phyloP scores from a whole-genome alignment of 768 basidiomycete species.

The Amanita polypyramis region DNA sequence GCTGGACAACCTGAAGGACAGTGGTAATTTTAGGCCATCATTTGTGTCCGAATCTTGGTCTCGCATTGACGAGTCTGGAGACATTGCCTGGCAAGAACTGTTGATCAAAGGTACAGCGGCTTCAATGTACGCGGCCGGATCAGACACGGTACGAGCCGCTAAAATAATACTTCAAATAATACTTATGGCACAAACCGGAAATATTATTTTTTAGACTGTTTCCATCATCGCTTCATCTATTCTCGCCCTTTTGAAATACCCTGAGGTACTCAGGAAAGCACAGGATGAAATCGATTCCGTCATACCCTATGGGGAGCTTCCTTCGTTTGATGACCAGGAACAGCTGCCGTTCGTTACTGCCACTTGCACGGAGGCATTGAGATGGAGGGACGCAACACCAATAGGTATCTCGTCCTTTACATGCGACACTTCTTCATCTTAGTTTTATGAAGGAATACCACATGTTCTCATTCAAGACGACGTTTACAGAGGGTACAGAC shows the following conservation, averaged over 20 bases:
- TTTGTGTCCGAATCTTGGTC: slow-evolving; percentile 12
- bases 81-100: slow-evolving; percentile 11
- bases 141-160: slow-evolving; percentile 11
- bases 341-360: slow-evolving; percentile 22
- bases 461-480: slow-evolving; percentile 21
- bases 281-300: slow-evolving; percentile 25
- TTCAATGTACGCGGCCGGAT: slow-evolving; percentile 16
- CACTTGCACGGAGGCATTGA: slow-evolving; percentile 18
- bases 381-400: slow-evolving; percentile 18
- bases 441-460: slow-evolving; percentile 14
- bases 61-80: slow-evolving; percentile 7
- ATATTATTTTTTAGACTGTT: slow-evolving; percentile 14
- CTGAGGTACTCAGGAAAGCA: slow-evolving; percentile 20
- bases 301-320: slow-evolving; percentile 20
- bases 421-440: neutral
- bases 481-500: slow-evolving; percentile 19
- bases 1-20: slow-evolving; percentile 13
- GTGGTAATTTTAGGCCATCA: slow-evolving; percentile 10
- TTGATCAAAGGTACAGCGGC: slow-evolving; percentile 15
- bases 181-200: neutral
- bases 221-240: slow-evolving; percentile 20
- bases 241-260: slow-evolving; percentile 19
- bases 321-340: slow-evolving; percentile 19
- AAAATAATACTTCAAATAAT: neutral
- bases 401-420: slow-evolving; percentile 12